Percentiles rank a stretch among this genome's conserved stretches.
These are phyloP conservation scores for Chrysoporthe deuterocubensis DNA, from an alignment of 2,329 filamentous ascomycete genomes.

Conservation along the genomic window DNA sequence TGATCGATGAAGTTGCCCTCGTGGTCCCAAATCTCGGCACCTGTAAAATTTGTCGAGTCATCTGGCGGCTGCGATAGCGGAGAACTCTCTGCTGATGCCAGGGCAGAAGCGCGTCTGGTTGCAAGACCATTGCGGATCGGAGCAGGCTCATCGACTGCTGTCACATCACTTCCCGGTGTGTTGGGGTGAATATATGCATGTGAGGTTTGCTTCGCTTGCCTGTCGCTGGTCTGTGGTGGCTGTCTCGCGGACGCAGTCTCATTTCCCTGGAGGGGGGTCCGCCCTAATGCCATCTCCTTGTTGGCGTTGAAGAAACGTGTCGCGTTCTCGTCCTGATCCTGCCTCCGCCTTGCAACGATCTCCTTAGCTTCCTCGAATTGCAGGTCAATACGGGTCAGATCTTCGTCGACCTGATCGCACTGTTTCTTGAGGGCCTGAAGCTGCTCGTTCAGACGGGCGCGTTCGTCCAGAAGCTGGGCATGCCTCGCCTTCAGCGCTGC, in stretches of 20 bases:
- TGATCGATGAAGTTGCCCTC: slow-evolving; percentile 45
- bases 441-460: slow-evolving; percentile 42
- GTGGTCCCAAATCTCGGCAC: slow-evolving; percentile 42
- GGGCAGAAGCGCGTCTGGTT: not conserved
- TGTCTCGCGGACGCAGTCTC: not conserved
- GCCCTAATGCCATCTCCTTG: slow-evolving; percentile 18
- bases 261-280: not conserved
- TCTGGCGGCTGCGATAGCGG: slow-evolving; percentile 21
- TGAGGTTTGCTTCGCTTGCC: not conserved
- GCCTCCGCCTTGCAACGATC: slow-evolving; percentile 25
- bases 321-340: slow-evolving; percentile 25
- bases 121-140: not conserved
- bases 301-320: slow-evolving; percentile 23
- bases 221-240: not conserved
- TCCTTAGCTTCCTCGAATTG: slow-evolving; percentile 25
- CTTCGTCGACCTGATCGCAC: slow-evolving; percentile 29
- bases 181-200: not conserved
- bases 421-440: slow-evolving; percentile 39
- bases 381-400: slow-evolving; percentile 22
- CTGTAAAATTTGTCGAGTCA: slow-evolving; percentile 29
- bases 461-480: slow-evolving; percentile 42
- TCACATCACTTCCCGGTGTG: slow-evolving; percentile 5
- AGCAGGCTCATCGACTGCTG: not conserved
- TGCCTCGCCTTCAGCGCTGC: slow-evolving; percentile 38
- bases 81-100: slow-evolving; percentile 19